Evolutionary conservation across 257 asterid genomes (phyloP).

Genomic region (Nicotiana benthamiana): DNA sequence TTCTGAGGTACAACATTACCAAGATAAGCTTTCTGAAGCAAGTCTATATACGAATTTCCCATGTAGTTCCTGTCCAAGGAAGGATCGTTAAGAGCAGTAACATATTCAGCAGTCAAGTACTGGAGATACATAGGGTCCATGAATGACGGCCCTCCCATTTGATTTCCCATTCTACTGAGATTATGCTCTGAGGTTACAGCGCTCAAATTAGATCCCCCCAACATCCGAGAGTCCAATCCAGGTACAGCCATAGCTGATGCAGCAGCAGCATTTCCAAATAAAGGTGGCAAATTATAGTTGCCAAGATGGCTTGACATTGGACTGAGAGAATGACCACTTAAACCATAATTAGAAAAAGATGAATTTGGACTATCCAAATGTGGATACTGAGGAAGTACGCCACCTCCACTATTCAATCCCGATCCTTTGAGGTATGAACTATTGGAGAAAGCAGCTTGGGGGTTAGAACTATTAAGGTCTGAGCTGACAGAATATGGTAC

Average conservation of each 20-base stretch:
- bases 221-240: slow-evolving; percentile 70
- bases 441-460: slow-evolving; percentile 31
- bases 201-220: slow-evolving; percentile 33
- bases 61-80: slow-evolving; percentile 56
- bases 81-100: slow-evolving; percentile 63
- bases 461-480: neutral
- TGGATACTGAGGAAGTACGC: slow-evolving; percentile 51
- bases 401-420: slow-evolving; percentile 37
- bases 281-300: slow-evolving; percentile 65
- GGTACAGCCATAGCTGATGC: slow-evolving; percentile 74
- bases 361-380: slow-evolving; percentile 75
- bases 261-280: slow-evolving; percentile 92
- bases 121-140: slow-evolving; percentile 77
- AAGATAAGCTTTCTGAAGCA: slow-evolving; percentile 77
- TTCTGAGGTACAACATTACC: slow-evolving; percentile 64
- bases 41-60: slow-evolving; percentile 65
- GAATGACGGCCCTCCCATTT: slow-evolving; percentile 53
- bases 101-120: slow-evolving; percentile 68
- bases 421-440: slow-evolving; percentile 53
- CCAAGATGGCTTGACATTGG: slow-evolving; percentile 66
- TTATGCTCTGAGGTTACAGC: slow-evolving; percentile 49
- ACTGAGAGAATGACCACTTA: slow-evolving; percentile 62
- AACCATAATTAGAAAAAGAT: slow-evolving; percentile 44
- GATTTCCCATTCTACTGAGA: slow-evolving; percentile 53
- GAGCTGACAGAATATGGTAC: slow-evolving; percentile 21